A percentile compares a stretch with the other conserved stretches of the same genome.
phyloP scores from a whole-genome alignment of 2,329 filamentous ascomycete genomes.

The Didymella lethalis region DNA sequence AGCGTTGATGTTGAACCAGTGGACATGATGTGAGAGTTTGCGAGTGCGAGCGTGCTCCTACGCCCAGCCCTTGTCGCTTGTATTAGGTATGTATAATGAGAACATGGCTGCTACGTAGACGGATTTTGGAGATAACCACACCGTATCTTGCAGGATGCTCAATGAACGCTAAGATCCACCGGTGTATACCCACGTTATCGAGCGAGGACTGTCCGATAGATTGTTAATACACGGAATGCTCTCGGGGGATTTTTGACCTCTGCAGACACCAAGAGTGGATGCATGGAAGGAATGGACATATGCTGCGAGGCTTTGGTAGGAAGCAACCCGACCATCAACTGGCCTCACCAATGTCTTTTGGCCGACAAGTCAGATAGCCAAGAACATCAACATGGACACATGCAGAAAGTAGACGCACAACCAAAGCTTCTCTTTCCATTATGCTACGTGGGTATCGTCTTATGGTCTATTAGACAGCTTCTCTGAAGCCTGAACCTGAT shows the following conservation, averaged over 20 bases:
- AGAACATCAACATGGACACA: neutral
- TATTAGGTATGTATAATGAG: neutral
- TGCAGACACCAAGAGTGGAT: neutral
- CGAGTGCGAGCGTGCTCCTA: neutral
- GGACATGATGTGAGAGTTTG: conserved; percentile 23
- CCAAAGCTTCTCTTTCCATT: conserved; percentile 11
- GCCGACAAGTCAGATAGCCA: neutral
- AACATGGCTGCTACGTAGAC: neutral
- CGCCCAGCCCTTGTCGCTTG: neutral
- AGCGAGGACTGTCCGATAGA: neutral
- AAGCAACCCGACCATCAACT: neutral
- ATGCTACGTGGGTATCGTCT: conserved; percentile 22
- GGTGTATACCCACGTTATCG: conserved; percentile 4
- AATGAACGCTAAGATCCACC: neutral
- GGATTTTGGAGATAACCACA: conserved; percentile 1
- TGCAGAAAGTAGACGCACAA: neutral
- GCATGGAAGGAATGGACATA: neutral
- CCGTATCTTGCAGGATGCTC: neutral
- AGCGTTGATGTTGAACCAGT: conserved; percentile 14
- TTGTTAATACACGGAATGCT: neutral
- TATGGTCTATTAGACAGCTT: conserved; percentile 13
- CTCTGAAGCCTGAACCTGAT: conserved; percentile 9
- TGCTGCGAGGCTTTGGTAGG: neutral
- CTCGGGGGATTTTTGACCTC: neutral
- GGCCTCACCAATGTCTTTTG: neutral